A percentile compares a stretch with the other conserved stretches of the same genome.
phyloP scores from a whole-genome alignment of 805 yeast species.

The Ogataea dorogensis region DNA sequence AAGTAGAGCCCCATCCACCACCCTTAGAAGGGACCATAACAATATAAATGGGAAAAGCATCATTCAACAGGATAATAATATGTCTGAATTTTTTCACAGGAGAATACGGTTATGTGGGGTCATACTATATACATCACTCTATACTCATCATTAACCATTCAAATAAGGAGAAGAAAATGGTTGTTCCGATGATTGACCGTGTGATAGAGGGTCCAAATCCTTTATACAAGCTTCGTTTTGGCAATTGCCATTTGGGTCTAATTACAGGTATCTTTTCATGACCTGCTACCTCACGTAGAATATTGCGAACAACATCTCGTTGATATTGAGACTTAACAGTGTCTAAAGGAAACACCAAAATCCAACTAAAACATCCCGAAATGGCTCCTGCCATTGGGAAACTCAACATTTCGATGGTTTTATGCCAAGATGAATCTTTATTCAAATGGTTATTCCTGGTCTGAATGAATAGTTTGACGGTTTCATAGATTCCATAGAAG shows the following conservation, averaged over 20 bases:
- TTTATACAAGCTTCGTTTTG: constrained; percentile 57
- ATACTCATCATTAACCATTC: constrained; percentile 65
- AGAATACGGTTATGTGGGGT: background rate
- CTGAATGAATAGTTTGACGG: constrained; percentile 49
- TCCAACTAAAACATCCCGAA: constrained; percentile 76
- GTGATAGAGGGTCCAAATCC: constrained; percentile 75
- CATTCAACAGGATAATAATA: too few relatives aligned
- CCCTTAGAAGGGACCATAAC: background rate
- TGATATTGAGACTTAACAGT: constrained; percentile 76
- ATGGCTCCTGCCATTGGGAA: constrained; percentile 74
- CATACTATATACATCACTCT: constrained; percentile 29
- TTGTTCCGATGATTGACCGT: constrained; percentile 69
- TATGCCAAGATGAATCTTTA: constrained; percentile 17
- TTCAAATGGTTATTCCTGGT: constrained; percentile 30
- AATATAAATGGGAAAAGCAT: background rate
- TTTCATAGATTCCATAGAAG: constrained; percentile 74
- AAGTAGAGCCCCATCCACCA: constrained; percentile 16
- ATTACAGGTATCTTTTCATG: constrained; percentile 39
- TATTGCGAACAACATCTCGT: constrained; percentile 67
- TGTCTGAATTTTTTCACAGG: background rate
- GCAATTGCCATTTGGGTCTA: constrained; percentile 37
- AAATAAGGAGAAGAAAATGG: constrained; percentile 71
- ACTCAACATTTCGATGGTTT: constrained; percentile 39
- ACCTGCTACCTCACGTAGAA: constrained; percentile 52
- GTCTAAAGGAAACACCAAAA: constrained; percentile 74